phyloP scores from a whole-genome alignment of 2,329 filamentous ascomycete genomes.

The Monosporascus sp. region DNA sequence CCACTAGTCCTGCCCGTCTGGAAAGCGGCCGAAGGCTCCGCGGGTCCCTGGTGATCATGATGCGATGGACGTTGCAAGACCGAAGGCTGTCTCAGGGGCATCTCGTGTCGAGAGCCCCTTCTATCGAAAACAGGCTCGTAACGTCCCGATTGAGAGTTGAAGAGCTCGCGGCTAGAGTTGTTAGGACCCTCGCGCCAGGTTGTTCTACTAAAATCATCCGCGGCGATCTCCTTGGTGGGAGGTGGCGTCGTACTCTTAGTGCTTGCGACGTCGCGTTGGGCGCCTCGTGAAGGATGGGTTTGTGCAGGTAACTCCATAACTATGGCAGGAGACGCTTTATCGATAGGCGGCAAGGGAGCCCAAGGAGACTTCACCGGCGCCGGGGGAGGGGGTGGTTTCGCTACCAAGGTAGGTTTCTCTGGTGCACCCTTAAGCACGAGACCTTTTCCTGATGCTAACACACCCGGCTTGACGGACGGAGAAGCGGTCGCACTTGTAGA shows the following conservation, averaged over 20 bases:
- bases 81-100: constrained; percentile 65
- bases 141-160: constrained; percentile 90
- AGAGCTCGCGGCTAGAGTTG: constrained; percentile 69
- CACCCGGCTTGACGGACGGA: constrained; percentile 39
- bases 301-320: constrained; percentile 48
- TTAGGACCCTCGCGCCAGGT: constrained; percentile 69
- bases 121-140: constrained; percentile 86
- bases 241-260: constrained; percentile 50
- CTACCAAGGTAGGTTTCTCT: constrained; percentile 68
- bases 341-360: constrained; percentile 80
- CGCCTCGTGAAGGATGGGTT: constrained; percentile 37
- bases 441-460: constrained; percentile 52
- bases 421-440: constrained; percentile 62
- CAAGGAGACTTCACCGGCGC: constrained; percentile 84
- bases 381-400: constrained; percentile 63
- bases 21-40: constrained; percentile 82
- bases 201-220: constrained; percentile 86
- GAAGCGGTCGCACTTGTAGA: constrained; percentile 26
- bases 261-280: constrained; percentile 50
- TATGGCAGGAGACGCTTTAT: constrained; percentile 65
- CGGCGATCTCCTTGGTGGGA: constrained; percentile 75
- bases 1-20: constrained; percentile 67
- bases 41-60: constrained; percentile 58
- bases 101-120: constrained; percentile 65
- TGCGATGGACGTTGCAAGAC: constrained; percentile 70